A percentile compares a stretch with the other conserved stretches of the same genome.
Conservation (phyloP, 192 early-diverging fungal species). For the Entomortierella beljakovae region DNA sequence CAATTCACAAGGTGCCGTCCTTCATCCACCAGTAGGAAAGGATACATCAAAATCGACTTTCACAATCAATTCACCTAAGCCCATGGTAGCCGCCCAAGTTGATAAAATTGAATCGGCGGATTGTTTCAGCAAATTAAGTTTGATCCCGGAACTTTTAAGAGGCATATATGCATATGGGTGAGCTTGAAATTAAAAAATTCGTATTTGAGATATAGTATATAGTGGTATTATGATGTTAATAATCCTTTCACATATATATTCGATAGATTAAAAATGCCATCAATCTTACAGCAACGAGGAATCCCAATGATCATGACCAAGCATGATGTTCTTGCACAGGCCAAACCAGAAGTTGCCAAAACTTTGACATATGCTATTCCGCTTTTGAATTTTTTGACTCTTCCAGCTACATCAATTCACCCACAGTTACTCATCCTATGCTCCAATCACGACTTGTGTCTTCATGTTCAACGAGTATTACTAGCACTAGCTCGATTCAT, state of each 20-base stretch:
- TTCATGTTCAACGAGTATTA: constrained; percentile 48
- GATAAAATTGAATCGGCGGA: constrained; percentile 39
- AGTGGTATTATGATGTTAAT: not conserved
- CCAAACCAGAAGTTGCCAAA: constrained; percentile 49
- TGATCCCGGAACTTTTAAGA: constrained; percentile 36
- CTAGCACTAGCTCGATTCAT: constrained; percentile 50
- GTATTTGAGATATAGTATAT: not conserved
- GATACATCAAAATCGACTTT: constrained; percentile 36
- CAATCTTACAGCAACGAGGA: constrained; percentile 49
- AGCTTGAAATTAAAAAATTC: too few species aligned
- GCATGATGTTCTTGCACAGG: constrained; percentile 44
- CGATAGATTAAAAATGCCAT: constrained; percentile 39
- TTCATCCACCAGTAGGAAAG: constrained; percentile 22
- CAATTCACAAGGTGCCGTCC: constrained; percentile 14
- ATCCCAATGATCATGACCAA: constrained; percentile 53
- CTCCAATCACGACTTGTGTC: constrained; percentile 45
- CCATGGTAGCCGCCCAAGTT: constrained; percentile 25
- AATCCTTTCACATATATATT: not conserved
- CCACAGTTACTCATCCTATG: constrained; percentile 45
- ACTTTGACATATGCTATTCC: constrained; percentile 51
- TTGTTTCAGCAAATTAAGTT: constrained; percentile 46
- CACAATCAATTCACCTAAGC: constrained; percentile 21
- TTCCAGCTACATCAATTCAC: constrained; percentile 50
- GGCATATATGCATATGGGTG: constrained; percentile 54
- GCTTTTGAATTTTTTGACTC: constrained; percentile 30